These are phyloP conservation scores for Pinus taeda DNA, from an alignment of 75 land plant species.

Conservation along the genomic window DNA sequence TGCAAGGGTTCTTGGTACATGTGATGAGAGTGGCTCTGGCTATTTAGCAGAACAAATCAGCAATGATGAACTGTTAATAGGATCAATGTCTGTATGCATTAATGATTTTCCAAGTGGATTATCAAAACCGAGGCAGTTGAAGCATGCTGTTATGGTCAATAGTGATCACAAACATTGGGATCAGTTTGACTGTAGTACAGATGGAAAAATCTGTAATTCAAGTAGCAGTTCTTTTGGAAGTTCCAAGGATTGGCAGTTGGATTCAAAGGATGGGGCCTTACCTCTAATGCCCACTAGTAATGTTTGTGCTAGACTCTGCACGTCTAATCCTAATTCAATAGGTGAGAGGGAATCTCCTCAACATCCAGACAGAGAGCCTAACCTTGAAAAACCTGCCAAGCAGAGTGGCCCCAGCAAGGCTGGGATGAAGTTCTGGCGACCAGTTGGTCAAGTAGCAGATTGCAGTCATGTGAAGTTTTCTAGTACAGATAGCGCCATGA, in stretches of 20 bases:
- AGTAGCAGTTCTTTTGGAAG: neutral
- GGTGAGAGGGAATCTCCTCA: neutral
- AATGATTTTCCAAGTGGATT: conserved; percentile 5
- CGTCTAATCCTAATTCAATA: neutral
- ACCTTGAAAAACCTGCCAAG: neutral
- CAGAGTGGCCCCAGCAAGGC: neutral
- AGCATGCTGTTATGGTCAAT: neutral
- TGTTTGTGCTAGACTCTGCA: neutral
- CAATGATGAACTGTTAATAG: conserved; percentile 2
- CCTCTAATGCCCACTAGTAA: neutral
- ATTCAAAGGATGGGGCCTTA: neutral
- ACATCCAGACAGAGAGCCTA: neutral
- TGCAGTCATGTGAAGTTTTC: neutral
- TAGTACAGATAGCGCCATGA: neutral
- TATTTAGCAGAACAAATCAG: neutral
- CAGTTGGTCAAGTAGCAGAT: neutral
- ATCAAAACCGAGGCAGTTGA: neutral
- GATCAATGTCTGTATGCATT: conserved; percentile 11
- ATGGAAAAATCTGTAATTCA: neutral
- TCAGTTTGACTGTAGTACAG: neutral
- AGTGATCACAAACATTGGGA: neutral
- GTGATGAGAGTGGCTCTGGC: conserved; percentile 1
- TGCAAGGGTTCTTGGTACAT: neutral
- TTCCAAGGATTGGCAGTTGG: neutral
- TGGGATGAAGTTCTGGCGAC: conserved; percentile 6